A percentile compares a stretch with the other conserved stretches of the same genome.
Conservation (phyloP, 1,284 basidiomycete genomes). For the Boletus calvinii region DNA sequence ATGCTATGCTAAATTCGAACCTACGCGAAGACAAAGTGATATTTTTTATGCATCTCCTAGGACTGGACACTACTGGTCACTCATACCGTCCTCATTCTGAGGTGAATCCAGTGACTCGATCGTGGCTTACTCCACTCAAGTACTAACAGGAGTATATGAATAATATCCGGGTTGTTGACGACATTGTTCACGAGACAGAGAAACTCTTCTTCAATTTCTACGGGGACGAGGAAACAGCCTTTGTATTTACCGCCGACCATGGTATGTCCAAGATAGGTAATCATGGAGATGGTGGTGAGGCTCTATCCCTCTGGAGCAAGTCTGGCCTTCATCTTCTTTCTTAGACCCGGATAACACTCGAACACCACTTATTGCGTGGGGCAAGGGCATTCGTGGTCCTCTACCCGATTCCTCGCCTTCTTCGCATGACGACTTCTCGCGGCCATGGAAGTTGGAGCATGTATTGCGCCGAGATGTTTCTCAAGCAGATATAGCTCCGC, state of each 20-base stretch:
- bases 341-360: conserved; percentile 86
- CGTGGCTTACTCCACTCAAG: neutral
- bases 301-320: conserved; percentile 7
- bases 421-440: conserved; percentile 70
- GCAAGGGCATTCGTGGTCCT: conserved; percentile 71
- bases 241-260: conserved; percentile 87
- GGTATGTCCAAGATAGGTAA: conserved; percentile 91
- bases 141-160: conserved; percentile 74
- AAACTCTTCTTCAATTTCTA: conserved; percentile 66
- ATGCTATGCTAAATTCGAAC: conserved; percentile 48
- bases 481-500: conserved; percentile 80
- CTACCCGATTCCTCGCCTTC: conserved; percentile 51
- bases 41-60: conserved; percentile 85
- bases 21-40: conserved; percentile 61
- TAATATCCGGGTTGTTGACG: conserved; percentile 82
- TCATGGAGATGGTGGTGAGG: conserved; percentile 82
- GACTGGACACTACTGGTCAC: conserved; percentile 87
- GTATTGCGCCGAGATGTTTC: conserved; percentile 72
- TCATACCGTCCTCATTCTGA: conserved; percentile 83
- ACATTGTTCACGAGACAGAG: conserved; percentile 72
- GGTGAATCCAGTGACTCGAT: conserved; percentile 35
- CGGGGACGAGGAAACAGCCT: conserved; percentile 69
- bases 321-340: conserved; percentile 9
- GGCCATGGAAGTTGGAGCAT: conserved; percentile 56
- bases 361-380: conserved; percentile 86